Evolutionary conservation across 257 asterid genomes (phyloP).

Genomic region (Plectranthus barbatus): DNA sequence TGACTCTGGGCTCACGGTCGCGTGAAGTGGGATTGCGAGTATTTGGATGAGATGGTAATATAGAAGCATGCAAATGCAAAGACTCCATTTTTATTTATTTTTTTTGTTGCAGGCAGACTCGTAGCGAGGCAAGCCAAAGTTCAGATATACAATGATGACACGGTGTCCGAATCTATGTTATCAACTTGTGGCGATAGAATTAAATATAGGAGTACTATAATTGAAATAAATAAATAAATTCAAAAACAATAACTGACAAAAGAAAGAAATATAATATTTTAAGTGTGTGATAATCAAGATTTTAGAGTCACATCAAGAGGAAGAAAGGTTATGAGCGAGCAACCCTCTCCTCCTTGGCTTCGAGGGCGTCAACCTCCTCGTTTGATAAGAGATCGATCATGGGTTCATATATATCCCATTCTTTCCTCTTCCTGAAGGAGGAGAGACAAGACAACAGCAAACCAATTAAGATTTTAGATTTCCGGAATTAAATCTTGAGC

Average conservation of each 20-base stretch:
- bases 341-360: constrained; percentile 75
- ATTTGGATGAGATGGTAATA: neutral
- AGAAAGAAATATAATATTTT: too few species aligned
- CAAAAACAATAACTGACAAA: too few species aligned
- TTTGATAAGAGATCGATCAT: constrained; percentile 68
- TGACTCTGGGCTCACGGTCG: neutral
- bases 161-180: too few species aligned
- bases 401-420: constrained; percentile 81
- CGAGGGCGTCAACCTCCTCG: constrained; percentile 80
- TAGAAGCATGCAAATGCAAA: neutral
- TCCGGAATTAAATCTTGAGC: neutral
- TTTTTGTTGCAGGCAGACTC: too few species aligned
- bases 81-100: constrained; percentile 1
- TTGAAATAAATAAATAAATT: too few species aligned
- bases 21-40: neutral
- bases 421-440: constrained; percentile 64
- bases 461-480: neutral
- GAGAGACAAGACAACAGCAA: too few species aligned
- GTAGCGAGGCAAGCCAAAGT: too few species aligned
- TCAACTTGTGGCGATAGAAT: too few species aligned
- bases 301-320: too few species aligned
- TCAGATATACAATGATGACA: too few species aligned
- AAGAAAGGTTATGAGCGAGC: constrained; percentile 32
- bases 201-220: too few species aligned
- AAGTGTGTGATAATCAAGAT: too few species aligned